Evolutionary conservation across 73 alveolate species (phyloP), one percentile per base, ranked within the genome.

Genomic region (Paramecium primaurelia): DNA sequence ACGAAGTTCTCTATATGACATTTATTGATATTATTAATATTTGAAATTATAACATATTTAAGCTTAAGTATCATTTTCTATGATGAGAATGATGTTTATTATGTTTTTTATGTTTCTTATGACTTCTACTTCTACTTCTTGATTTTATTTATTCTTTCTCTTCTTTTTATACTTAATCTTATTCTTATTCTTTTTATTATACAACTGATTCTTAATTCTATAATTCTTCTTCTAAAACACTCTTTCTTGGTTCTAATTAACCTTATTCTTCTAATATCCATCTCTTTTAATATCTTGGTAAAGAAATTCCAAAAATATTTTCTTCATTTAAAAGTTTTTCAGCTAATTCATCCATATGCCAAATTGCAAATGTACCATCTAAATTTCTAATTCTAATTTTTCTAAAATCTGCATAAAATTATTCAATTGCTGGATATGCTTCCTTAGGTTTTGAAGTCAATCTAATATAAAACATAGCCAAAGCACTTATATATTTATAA

Each of bases 1-100:
- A 49, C 99, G 98, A 8, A 98, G 95, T 92, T 98, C 99, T 71
- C 99, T 86, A 94, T 93, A 98, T 73, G 99, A 96, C 99, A 98
- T 98, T 73, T 73, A 73, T 36, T 37, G 38, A 73, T 73, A 32
- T 26, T 12, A 64, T 26, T 12, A 64, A 64, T 64, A 64, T 32
- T 32, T 54, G 28, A 54, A 54, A 54, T 54, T 54, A 54, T 54
- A 54, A 8, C 69, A 54, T 18, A 3, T 12, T 54, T 18, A 54
- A 54, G 36, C 69, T n/a, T 54, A 54, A 54, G 69, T 54, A 54
- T 54, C 69, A 54, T n/a, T 54, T 54, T 54, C 69, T 18, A 54
- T 54, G 20, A 54, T 54, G 69, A 18, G 69, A 54, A 54, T 16
- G 32, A 54, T 54, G 69, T 18, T 54, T 28, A 14, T 64, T 6